phyloP scores from a whole-genome alignment of 208 protist genomes.

The Trypanosoma scelopori region DNA sequence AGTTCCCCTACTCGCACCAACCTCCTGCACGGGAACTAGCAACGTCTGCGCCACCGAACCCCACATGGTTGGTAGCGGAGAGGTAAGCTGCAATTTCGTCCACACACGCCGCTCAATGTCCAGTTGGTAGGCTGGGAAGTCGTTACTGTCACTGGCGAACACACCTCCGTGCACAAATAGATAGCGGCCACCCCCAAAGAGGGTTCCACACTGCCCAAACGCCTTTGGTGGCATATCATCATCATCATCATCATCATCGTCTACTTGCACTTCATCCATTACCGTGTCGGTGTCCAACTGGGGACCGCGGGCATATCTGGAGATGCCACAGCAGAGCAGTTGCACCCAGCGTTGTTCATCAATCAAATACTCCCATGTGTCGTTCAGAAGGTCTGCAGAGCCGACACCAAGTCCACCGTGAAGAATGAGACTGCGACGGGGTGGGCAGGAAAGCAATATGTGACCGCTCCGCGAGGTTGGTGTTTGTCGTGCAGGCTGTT shows the following conservation, averaged over 20 bases:
- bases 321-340: slow-evolving; percentile 25
- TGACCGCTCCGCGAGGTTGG: slow-evolving; percentile 55
- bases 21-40: slow-evolving; percentile 22
- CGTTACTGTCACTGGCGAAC: slow-evolving; percentile 20
- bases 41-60: slow-evolving; percentile 50
- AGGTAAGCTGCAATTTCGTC: slow-evolving; percentile 28
- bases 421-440: slow-evolving; percentile 43
- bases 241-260: background rate
- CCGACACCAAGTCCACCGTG: slow-evolving; percentile 48
- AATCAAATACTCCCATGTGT: slow-evolving; percentile 59
- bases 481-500: slow-evolving; percentile 29
- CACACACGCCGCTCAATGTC: slow-evolving; percentile 40
- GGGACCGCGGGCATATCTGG: slow-evolving; percentile 1
- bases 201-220: slow-evolving; percentile 51
- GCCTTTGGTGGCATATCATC: slow-evolving; percentile 39
- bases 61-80: slow-evolving; percentile 35
- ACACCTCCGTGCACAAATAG: slow-evolving; percentile 55
- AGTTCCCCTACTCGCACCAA: background rate
- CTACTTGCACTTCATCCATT: background rate
- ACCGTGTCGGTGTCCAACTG: background rate
- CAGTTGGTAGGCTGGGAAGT: slow-evolving; percentile 32
- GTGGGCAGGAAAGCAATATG: slow-evolving; percentile 38
- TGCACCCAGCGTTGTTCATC: slow-evolving; percentile 38
- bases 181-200: slow-evolving; percentile 32
- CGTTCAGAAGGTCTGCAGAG: slow-evolving; percentile 37